Evolutionary conservation across 2,329 filamentous ascomycete species (phyloP).

Genomic region (Pseudovirgaria hyperparasitica): DNA sequence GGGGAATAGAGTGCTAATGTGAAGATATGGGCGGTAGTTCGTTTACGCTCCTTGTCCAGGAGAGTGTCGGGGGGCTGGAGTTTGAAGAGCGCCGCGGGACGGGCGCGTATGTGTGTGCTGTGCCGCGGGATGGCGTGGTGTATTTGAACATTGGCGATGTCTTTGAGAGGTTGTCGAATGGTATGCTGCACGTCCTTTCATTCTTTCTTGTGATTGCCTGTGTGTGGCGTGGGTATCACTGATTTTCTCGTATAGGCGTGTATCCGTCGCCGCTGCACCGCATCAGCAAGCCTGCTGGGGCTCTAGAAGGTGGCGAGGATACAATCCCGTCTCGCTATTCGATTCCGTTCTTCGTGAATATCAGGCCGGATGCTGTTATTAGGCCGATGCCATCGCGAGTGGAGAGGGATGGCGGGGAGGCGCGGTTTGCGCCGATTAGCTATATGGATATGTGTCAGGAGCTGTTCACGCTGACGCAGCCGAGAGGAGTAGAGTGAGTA

Average conservation of each 20-base stretch:
- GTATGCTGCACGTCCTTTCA: conserved; percentile 14
- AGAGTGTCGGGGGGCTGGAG: conserved; percentile 38
- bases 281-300: conserved; percentile 36
- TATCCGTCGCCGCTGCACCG: conserved; percentile 42
- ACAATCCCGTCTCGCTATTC: conserved; percentile 43
- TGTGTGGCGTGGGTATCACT: too few relatives aligned
- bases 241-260: conserved; percentile 25
- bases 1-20: not conserved
- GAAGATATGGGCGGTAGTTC: conserved; percentile 12
- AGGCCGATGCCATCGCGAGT: conserved; percentile 18
- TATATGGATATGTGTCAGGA: too few relatives aligned
- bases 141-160: conserved; percentile 40
- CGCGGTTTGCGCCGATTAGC: too few relatives aligned
- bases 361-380: conserved; percentile 37
- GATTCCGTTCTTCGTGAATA: conserved; percentile 46
- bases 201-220: conserved; percentile 1
- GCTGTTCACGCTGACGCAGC: too few relatives aligned
- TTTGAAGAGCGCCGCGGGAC: conserved; percentile 32
- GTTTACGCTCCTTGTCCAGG: conserved; percentile 43
- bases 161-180: conserved; percentile 38
- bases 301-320: conserved; percentile 26
- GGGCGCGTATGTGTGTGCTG: conserved; percentile 29
- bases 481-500: too few relatives aligned
- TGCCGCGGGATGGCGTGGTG: conserved; percentile 27
- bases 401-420: conserved; percentile 4